phyloP scores from a whole-genome alignment of 164 flowering plant genomes.

The Magnolia kwangsiensis region DNA sequence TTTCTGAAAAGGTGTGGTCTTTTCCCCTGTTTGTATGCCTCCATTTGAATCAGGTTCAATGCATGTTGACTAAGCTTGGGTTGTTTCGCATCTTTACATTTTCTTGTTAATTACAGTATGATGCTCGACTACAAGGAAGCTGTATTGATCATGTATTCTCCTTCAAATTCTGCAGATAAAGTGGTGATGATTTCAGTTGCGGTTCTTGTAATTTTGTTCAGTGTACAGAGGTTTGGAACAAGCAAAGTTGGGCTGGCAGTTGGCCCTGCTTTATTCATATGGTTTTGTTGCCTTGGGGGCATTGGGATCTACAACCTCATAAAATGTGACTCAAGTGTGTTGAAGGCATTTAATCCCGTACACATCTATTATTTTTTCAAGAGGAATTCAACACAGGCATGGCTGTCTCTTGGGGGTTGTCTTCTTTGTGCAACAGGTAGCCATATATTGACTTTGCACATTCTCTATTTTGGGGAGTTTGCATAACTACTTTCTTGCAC shows the following conservation, averaged over 20 bases:
- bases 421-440: conserved; percentile 95
- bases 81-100: not conserved
- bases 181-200: conserved; percentile 94
- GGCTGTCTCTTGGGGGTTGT: conserved; percentile 95
- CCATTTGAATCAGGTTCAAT: too few species aligned
- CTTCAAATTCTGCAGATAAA: conserved; percentile 58
- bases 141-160: conserved; percentile 4
- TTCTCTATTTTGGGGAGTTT: not conserved
- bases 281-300: conserved; percentile 95
- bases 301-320: conserved; percentile 88
- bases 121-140: not conserved
- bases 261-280: conserved; percentile 91
- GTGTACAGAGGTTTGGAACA: conserved; percentile 92
- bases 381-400: conserved; percentile 83
- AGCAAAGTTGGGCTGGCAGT: conserved; percentile 95
- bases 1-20: too few species aligned
- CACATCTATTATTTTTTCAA: conserved; percentile 88
- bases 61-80: not conserved
- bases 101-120: not conserved
- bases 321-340: conserved; percentile 71
- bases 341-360: conserved; percentile 87
- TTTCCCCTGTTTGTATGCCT: too few species aligned
- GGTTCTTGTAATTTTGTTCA: conserved; percentile 79
- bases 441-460: not conserved
- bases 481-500: not conserved